These are phyloP conservation scores for Globisporangium iwayamae DNA, from an alignment of 352 stramenopile genomes.

Conservation along the genomic window DNA sequence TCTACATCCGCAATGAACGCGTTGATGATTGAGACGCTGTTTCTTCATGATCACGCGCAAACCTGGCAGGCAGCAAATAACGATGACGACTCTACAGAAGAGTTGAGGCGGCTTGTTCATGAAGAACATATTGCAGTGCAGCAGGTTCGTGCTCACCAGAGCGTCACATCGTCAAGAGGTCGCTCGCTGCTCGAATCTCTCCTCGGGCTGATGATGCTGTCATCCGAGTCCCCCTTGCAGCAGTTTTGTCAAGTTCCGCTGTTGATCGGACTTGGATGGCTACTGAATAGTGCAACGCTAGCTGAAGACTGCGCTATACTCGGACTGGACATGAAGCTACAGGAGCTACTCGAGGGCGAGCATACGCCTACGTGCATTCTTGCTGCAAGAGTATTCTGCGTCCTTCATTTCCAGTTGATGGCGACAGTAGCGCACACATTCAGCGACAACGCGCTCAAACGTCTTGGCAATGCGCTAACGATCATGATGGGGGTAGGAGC, in stretches of 20 bases:
- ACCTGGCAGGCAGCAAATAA: neutral
- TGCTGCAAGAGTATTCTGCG: constrained; percentile 8
- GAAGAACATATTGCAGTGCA: constrained; percentile 7
- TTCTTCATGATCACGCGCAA: neutral
- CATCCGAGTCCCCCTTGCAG: constrained; percentile 6
- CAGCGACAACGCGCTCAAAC: constrained; percentile 1
- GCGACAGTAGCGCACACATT: neutral
- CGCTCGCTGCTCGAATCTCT: constrained; percentile 17
- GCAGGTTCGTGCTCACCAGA: neutral
- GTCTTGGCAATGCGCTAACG: constrained; percentile 14
- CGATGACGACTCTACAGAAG: neutral
- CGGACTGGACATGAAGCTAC: constrained; percentile 6
- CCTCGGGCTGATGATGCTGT: constrained; percentile 1
- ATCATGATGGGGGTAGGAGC: constrained; percentile 6
- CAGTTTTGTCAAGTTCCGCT: constrained; percentile 3
- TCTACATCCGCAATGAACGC: constrained; percentile 7
- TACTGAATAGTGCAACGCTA: constrained; percentile 3
- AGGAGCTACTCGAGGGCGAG: constrained; percentile 7
- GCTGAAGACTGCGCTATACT: constrained; percentile 12
- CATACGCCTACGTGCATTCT: constrained; percentile 1
- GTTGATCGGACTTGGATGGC: constrained; percentile 13
- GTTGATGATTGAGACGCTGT: constrained; percentile 8
- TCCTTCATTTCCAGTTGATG: constrained; percentile 15
- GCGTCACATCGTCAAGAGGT: neutral
- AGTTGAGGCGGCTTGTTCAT: constrained; percentile 2